Evolutionary conservation across 2,329 filamentous ascomycete species (phyloP).

Genomic region (Aspergillus eucalypticola): DNA sequence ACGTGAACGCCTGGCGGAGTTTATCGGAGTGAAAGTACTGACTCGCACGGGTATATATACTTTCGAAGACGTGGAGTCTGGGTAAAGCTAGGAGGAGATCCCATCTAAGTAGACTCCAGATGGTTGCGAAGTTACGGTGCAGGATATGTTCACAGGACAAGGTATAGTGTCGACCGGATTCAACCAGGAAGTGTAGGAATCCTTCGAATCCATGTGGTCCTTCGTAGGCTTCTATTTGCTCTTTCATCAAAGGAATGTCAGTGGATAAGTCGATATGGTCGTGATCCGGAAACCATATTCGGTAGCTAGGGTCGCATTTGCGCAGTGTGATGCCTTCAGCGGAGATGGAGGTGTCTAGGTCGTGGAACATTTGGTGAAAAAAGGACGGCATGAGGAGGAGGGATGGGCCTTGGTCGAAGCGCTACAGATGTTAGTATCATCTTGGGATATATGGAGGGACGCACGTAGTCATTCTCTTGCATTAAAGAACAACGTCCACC

Average conservation of each 20-base stretch:
- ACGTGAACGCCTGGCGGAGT: conserved; percentile 70
- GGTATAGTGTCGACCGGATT: conserved; percentile 71
- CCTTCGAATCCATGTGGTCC: conserved; percentile 69
- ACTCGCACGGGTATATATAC: conserved; percentile 65
- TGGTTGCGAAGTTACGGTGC: conserved; percentile 64
- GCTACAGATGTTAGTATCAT: conserved; percentile 31
- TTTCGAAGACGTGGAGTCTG: conserved; percentile 68
- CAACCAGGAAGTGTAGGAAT: conserved; percentile 67
- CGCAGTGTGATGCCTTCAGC: conserved; percentile 67
- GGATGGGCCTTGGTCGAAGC: conserved; percentile 77
- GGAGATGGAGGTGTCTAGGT: conserved; percentile 66
- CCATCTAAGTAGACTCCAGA: conserved; percentile 59
- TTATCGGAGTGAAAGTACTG: conserved; percentile 71
- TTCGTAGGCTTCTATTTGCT: conserved; percentile 70
- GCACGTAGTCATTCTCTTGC: conserved; percentile 58
- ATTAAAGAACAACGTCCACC: conserved; percentile 72
- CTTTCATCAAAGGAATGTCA: conserved; percentile 71
- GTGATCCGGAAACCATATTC: conserved; percentile 71
- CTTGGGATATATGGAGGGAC: conserved; percentile 12
- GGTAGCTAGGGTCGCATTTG: conserved; percentile 75
- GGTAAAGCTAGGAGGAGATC: conserved; percentile 61
- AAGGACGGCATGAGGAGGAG: conserved; percentile 70
- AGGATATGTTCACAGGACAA: conserved; percentile 66
- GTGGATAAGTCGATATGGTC: conserved; percentile 59
- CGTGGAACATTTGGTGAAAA: conserved; percentile 68